These are phyloP conservation scores for Elsinoe perseae DNA, from an alignment of 2,329 filamentous ascomycete genomes.

Conservation along the genomic window DNA sequence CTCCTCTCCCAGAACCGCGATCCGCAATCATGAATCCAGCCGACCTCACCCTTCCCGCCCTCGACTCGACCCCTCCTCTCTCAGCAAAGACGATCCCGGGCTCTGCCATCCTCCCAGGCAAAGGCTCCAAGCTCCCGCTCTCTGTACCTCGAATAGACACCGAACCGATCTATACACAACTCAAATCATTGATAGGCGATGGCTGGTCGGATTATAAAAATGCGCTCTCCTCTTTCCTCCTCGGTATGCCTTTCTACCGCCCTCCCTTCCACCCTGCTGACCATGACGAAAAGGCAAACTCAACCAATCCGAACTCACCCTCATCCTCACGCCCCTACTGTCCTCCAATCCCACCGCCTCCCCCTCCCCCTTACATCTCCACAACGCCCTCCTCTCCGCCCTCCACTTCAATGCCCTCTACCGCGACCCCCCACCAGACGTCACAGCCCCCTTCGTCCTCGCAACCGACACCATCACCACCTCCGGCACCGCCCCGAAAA, in stretches of 20 bases:
- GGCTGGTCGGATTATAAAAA: slow-evolving; percentile 55
- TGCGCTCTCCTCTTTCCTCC: slow-evolving; percentile 48
- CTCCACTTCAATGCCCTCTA: slow-evolving; percentile 51
- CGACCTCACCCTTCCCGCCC: slow-evolving; percentile 24
- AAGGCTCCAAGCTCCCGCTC: slow-evolving; percentile 34
- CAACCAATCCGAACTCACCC: slow-evolving; percentile 54
- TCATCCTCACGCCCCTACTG: slow-evolving; percentile 49
- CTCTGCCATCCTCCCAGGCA: slow-evolving; percentile 27
- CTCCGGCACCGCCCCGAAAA: slow-evolving; percentile 45
- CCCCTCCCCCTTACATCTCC: slow-evolving; percentile 40
- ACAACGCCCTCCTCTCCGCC: slow-evolving; percentile 54
- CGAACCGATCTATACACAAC: slow-evolving; percentile 54
- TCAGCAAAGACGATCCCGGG: slow-evolving; percentile 24
- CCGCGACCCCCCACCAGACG: slow-evolving; percentile 51
- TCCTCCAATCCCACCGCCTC: slow-evolving; percentile 39
- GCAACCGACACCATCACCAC: slow-evolving; percentile 65
- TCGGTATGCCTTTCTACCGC: slow-evolving; percentile 39
- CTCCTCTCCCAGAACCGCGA: neutral
- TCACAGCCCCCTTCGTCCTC: slow-evolving; percentile 57
- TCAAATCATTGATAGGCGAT: slow-evolving; percentile 53
- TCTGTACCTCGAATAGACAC: slow-evolving; percentile 55
- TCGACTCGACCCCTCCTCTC: slow-evolving; percentile 22
- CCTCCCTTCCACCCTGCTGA: neutral
- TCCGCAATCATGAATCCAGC: slow-evolving; percentile 29
- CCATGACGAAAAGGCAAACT: slow-evolving; percentile 45